Evolutionary conservation across 352 stramenopile species (phyloP).

Genomic region (Globisporangium splendens): DNA sequence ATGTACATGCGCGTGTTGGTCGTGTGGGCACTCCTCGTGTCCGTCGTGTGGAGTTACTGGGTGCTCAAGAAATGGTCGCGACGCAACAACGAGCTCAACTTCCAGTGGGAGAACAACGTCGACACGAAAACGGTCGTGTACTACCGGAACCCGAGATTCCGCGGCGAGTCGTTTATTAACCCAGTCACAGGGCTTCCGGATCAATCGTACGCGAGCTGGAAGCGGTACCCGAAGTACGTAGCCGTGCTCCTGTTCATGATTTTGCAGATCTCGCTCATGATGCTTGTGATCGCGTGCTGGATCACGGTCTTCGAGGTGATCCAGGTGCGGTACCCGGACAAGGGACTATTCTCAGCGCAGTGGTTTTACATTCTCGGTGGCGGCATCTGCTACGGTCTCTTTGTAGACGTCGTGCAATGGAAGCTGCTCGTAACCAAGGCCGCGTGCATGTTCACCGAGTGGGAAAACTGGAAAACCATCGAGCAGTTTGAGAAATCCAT

Average conservation of each 20-base stretch:
- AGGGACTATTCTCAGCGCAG: constrained; percentile 65
- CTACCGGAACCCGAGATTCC: constrained; percentile 74
- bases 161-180: constrained; percentile 50
- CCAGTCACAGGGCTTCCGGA: constrained; percentile 59
- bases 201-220: constrained; percentile 72
- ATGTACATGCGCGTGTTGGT: constrained; percentile 83
- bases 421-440: constrained; percentile 72
- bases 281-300: constrained; percentile 80
- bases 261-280: constrained; percentile 83
- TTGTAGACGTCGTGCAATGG: constrained; percentile 84
- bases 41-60: constrained; percentile 79
- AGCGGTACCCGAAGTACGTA: constrained; percentile 72
- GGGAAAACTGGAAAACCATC: constrained; percentile 85
- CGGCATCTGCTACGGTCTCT: constrained; percentile 74
- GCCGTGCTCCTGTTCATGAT: constrained; percentile 64
- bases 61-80: constrained; percentile 78
- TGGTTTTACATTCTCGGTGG: constrained; percentile 81
- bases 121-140: constrained; percentile 70
- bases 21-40: constrained; percentile 69
- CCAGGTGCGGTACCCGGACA: constrained; percentile 65
- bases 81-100: constrained; percentile 72
- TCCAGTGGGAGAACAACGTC: constrained; percentile 66
- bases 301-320: constrained; percentile 79
- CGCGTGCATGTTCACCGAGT: constrained; percentile 68
- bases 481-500: constrained; percentile 80